Conservation (phyloP, 305 asterid species). For the Fraxinus greggii region DNA sequence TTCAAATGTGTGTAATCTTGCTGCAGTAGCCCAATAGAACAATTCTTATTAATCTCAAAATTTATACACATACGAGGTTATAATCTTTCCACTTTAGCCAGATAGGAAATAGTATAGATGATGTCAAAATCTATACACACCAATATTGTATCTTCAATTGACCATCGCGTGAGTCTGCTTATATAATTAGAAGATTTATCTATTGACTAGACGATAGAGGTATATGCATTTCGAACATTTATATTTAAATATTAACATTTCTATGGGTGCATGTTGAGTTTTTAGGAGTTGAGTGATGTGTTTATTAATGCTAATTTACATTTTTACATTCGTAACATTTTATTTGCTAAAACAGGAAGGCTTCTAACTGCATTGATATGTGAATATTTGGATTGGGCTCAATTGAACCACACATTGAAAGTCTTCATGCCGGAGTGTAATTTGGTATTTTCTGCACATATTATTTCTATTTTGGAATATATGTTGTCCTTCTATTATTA, state of each 20-base stretch:
- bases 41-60: neutral
- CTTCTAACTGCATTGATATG: conserved; percentile 78
- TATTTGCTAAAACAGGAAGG: conserved; percentile 55
- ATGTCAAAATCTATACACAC: neutral
- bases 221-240: neutral
- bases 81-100: neutral
- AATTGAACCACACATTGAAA: conserved; percentile 75
- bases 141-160: too few species aligned
- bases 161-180: neutral
- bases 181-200: neutral
- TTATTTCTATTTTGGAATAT: neutral
- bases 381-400: conserved; percentile 95
- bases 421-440: conserved; percentile 93
- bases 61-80: neutral
- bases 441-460: conserved; percentile 50
- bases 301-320: neutral
- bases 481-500: neutral
- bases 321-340: neutral
- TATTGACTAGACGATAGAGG: neutral
- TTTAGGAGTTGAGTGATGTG: neutral
- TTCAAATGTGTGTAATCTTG: neutral
- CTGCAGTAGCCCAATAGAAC: conserved; percentile 9
- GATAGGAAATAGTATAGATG: neutral
- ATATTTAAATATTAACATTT: neutral
- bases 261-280: conserved; percentile 7